Evolutionary conservation across 352 stramenopile species (phyloP).

Genomic region (Plasmopara viticola): DNA sequence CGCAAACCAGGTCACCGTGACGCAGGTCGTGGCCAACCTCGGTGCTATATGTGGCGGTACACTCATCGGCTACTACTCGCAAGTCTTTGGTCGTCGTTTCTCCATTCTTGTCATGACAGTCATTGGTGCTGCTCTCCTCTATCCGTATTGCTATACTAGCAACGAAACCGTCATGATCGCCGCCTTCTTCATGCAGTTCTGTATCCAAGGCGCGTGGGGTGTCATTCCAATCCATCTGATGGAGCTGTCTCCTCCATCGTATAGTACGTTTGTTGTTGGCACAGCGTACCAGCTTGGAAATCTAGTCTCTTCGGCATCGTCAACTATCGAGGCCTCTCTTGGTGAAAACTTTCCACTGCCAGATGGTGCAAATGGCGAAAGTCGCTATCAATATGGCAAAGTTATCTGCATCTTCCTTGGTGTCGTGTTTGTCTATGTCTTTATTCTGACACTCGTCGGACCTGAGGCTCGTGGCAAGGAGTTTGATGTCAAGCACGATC

Average conservation of each 20-base stretch:
- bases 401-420: slow-evolving; percentile 43
- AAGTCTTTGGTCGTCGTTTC: slow-evolving; percentile 39
- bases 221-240: slow-evolving; percentile 40
- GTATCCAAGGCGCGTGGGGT: slow-evolving; percentile 45
- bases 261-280: slow-evolving; percentile 40
- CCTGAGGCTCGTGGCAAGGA: slow-evolving; percentile 45
- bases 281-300: slow-evolving; percentile 54
- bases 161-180: slow-evolving; percentile 29
- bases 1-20: slow-evolving; percentile 38
- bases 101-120: slow-evolving; percentile 34
- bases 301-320: slow-evolving; percentile 43
- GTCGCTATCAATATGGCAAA: slow-evolving; percentile 44
- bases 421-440: slow-evolving; percentile 43
- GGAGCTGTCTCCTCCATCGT: slow-evolving; percentile 47
- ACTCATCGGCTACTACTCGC: slow-evolving; percentile 50
- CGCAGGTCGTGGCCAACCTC: slow-evolving; percentile 41
- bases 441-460: slow-evolving; percentile 39
- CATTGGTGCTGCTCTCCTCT: slow-evolving; percentile 30
- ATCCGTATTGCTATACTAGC: slow-evolving; percentile 39
- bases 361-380: slow-evolving; percentile 16
- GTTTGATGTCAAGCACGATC: slow-evolving; percentile 38
- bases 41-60: slow-evolving; percentile 44
- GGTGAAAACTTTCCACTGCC: slow-evolving; percentile 39
- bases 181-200: slow-evolving; percentile 38
- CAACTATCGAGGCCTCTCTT: slow-evolving; percentile 44